A percentile compares a stretch with the other conserved stretches of the same genome.
phyloP scores from a whole-genome alignment of 768 basidiomycete species.

The Rhodotorula taiwanensis region DNA sequence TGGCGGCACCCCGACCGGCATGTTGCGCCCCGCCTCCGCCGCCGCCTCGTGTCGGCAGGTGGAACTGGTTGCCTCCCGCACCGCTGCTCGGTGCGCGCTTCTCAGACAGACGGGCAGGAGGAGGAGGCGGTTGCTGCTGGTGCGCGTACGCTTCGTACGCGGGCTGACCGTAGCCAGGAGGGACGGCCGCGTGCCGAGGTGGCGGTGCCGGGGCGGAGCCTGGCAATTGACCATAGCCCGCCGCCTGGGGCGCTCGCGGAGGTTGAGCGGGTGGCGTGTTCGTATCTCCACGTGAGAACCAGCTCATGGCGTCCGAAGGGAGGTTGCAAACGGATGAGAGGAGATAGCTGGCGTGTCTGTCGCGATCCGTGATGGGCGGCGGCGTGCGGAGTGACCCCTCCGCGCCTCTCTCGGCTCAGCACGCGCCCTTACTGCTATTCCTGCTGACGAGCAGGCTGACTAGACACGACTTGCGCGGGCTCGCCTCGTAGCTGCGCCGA shows the following conservation, averaged over 20 bases:
- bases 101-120: too few species aligned
- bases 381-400: too few species aligned
- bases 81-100: too few species aligned
- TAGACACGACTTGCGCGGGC: too few species aligned
- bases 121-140: neutral
- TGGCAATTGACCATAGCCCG: neutral
- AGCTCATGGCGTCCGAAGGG: neutral
- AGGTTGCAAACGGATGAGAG: neutral
- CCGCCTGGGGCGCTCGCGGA: neutral
- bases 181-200: slow-evolving; percentile 3
- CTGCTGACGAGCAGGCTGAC: too few species aligned
- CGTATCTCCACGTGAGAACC: neutral
- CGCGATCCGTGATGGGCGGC: too few species aligned
- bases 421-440: too few species aligned
- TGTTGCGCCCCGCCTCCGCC: neutral
- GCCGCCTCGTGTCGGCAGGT: neutral
- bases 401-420: too few species aligned
- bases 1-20: too few species aligned
- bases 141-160: neutral
- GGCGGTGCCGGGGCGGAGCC: neutral
- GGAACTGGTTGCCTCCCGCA: neutral
- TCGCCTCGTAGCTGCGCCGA: too few species aligned
- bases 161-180: neutral
- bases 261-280: neutral
- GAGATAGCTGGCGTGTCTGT: too few species aligned